Evolutionary conservation across 2,329 filamentous ascomycete genomes (phyloP).

Genomic region (Colletotrichum sp.): DNA sequence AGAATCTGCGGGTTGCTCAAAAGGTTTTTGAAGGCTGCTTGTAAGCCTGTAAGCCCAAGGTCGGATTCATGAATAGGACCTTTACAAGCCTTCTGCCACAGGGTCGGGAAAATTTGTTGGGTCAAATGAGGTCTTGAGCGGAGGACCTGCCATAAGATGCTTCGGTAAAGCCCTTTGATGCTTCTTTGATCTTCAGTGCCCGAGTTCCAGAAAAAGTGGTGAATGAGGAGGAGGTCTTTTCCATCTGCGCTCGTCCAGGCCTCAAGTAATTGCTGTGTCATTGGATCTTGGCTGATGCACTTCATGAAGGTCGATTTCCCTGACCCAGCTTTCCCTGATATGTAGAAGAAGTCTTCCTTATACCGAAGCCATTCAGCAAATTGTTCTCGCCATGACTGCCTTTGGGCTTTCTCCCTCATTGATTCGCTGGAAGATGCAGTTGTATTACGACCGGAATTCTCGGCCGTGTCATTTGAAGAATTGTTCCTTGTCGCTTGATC

Average conservation of each 20-base stretch:
- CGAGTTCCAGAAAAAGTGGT: neutral
- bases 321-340: neutral
- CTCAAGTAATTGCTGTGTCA: neutral
- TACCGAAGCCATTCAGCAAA: neutral
- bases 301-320: neutral
- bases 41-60: conserved; percentile 13
- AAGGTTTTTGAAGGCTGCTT: neutral
- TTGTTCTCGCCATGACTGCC: neutral
- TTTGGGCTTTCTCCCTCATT: neutral
- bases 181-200: neutral
- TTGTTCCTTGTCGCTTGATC: no score
- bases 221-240: neutral
- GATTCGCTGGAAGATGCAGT: neutral
- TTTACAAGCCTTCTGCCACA: neutral
- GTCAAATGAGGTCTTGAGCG: neutral
- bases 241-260: neutral
- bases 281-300: neutral
- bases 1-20: neutral
- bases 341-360: neutral
- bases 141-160: neutral
- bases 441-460: neutral
- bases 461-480: neutral
- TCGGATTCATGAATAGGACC: conserved; percentile 40
- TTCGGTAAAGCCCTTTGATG: neutral
- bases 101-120: neutral